Conservation (phyloP, 164 flowering plant species). For the Aristolochia contorta region DNA sequence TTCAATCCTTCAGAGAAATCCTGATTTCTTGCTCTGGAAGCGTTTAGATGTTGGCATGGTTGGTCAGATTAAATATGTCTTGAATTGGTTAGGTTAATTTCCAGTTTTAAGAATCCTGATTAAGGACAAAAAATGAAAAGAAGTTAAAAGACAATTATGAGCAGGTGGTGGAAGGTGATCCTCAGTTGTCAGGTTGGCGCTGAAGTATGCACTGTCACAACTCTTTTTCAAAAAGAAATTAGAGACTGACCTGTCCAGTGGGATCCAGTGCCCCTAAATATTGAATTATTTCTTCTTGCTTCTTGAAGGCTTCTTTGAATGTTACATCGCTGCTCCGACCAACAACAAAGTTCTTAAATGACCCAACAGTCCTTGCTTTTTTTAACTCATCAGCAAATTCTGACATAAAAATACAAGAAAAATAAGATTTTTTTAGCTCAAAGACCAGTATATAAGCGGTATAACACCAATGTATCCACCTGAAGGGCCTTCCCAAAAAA, state of each 20-base stretch:
- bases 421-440: no score
- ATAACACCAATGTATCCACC: no score
- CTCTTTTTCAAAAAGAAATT: not conserved
- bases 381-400: constrained; percentile 73
- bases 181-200: not conserved
- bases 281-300: constrained; percentile 77
- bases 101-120: no score
- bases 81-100: no score
- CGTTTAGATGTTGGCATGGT: no score
- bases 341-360: constrained; percentile 60
- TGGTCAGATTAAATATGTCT: no score
- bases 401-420: constrained; percentile 9
- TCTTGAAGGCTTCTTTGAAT: constrained; percentile 73
- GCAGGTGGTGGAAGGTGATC: no score
- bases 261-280: constrained; percentile 67
- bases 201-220: not conserved
- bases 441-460: no score
- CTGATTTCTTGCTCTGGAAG: no score
- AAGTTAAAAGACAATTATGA: not conserved
- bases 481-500: no score
- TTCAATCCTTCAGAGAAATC: no score
- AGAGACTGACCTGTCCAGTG: constrained; percentile 60
- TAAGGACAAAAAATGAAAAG: no score
- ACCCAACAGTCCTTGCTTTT: constrained; percentile 55
- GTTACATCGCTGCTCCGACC: constrained; percentile 87